A percentile compares a stretch with the other conserved stretches of the same genome.
These are phyloP conservation scores for Wickerhamiella musiphila DNA, from an alignment of 805 yeast genomes.

Conservation along the genomic window DNA sequence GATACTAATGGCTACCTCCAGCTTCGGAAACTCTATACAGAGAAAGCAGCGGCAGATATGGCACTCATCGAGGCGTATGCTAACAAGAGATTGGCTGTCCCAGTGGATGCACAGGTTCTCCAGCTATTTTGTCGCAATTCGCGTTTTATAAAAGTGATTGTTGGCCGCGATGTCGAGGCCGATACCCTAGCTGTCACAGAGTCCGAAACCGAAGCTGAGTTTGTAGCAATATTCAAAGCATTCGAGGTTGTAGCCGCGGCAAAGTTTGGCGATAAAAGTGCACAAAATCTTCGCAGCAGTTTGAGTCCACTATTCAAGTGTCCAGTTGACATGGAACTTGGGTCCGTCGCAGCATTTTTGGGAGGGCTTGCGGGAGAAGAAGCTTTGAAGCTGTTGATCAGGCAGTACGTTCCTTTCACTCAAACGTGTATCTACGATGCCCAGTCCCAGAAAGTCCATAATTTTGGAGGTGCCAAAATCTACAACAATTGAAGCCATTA, in stretches of 20 bases:
- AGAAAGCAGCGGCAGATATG: constrained; percentile 37
- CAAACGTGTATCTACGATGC: constrained; percentile 65
- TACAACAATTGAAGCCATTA: neutral
- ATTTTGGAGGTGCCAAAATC: neutral
- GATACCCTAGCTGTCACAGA: constrained; percentile 17
- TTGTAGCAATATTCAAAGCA: constrained; percentile 9
- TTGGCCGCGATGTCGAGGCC: constrained; percentile 22
- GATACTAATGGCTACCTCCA: constrained; percentile 43
- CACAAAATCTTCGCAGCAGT: constrained; percentile 1
- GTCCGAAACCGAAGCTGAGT: constrained; percentile 5
- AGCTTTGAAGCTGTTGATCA: constrained; percentile 51
- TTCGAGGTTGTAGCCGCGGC: neutral
- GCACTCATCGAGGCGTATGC: neutral
- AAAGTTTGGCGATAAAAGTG: neutral
- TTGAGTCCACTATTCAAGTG: too few species aligned
- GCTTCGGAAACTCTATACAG: constrained; percentile 40
- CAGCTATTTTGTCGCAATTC: constrained; percentile 46
- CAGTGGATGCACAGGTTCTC: constrained; percentile 24
- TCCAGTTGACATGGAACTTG: constrained; percentile 29
- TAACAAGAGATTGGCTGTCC: constrained; percentile 5
- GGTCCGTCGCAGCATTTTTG: constrained; percentile 45
- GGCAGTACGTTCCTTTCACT: constrained; percentile 65
- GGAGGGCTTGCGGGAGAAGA: constrained; percentile 88
- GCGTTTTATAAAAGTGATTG: constrained; percentile 23
- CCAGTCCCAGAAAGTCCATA: constrained; percentile 16